Base-by-base conservation (phyloP, 495 filamentous ascomycete species). In the Neurospora pannonica region DNA sequence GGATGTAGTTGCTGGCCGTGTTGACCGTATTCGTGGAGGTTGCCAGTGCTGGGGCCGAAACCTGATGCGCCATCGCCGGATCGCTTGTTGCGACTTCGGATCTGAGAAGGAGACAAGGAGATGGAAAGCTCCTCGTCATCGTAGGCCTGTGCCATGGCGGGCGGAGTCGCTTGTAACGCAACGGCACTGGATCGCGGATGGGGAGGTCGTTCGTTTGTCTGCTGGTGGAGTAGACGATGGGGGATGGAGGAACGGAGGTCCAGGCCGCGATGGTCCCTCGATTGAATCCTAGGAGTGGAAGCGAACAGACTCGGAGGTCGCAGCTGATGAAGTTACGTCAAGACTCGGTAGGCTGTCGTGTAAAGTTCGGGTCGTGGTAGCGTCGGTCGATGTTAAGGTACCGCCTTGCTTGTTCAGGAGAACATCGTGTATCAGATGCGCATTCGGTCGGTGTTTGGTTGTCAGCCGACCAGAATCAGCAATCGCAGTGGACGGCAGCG, bases 91-190 rank as follows among this genome's bases (percentile, higher is more conserved):
- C 83, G 89, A 67, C 54, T 67, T 62, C 90, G 89, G 77, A 91
- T 88, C 77, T 90, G 84, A 48, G 92, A 87, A 10, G 85, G 84
- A 21, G 91, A 89, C 67, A 97, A 87, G 75, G 94, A 93, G 83
- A 97, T 92, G 80, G 94, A 93, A 70, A 97, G 90, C 84, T 97
- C 94, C 83, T 97, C 94, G 84, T 97, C 93, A 81, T 97, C 93
- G 79, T 89, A 88, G 70, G 83, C 83, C 78, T 79, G 85, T 43
- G 88, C 83, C 89, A 91, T 92, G 78, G 75, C 77, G 72, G 73
- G 71, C 48, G 77, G 74, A 72, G 70, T 42, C 70, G 54, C 28
- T 62, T 31, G 28, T 15, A 34, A 62, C 28, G 13, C 54, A 62
- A 62, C 54, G 54, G 24, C 54, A 62, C 54, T 34, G 28, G 17